Evolutionary conservation across 2,329 filamentous ascomycete genomes (phyloP), one percentile per base, ranked within the genome.

Genomic region (Trichoderma afroharzianum): DNA sequence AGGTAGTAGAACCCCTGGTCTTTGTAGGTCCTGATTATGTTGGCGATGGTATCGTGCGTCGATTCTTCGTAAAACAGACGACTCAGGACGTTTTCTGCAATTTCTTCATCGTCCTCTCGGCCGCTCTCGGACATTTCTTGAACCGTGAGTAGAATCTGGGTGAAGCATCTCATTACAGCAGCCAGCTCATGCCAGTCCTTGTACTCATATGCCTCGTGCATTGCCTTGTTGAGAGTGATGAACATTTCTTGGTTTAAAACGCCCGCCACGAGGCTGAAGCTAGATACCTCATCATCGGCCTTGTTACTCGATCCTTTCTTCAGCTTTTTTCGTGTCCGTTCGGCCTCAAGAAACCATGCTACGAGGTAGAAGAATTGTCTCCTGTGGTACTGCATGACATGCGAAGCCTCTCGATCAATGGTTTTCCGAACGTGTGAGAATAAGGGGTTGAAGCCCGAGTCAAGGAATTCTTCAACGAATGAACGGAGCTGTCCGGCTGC

Each of bases 31-130:
- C 92, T 88, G 1, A 95, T 86, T 68, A 98, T 92, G 72, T 90
- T 88, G 33, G 95, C 88, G 66, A 99, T 88, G 28, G 93, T 88
- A 73, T 99, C 95, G 77, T 99, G 95, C 0, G 95, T 98, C 0
- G 93, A 89, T 78, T 98, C 94, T 81, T 99, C 96, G 82, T 99
- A 99, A 80, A 99, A 99, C n/a, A 99, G 93, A 73, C 95, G 93
- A 77, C 92, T 97, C 67, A 97, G 89, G 14, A 97, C 98, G 76
- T 99, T 99, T 79, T 99, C 95, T 0, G 96, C 95, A 79, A 99
- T 98, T 76, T 98, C 96, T 78, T 97, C 92, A 75, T 99, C 93
- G n/a, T 98, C 95, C 74, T 98, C 95, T 33, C 93, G 88, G 1
- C 88, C 87, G 1, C 93, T 96, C 61, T 92, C 90, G 1, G 91